Percentiles rank a stretch among this genome's conserved stretches.
Conservation (phyloP, 2,329 filamentous ascomycete species). For the Neoarthrinium moseri region DNA sequence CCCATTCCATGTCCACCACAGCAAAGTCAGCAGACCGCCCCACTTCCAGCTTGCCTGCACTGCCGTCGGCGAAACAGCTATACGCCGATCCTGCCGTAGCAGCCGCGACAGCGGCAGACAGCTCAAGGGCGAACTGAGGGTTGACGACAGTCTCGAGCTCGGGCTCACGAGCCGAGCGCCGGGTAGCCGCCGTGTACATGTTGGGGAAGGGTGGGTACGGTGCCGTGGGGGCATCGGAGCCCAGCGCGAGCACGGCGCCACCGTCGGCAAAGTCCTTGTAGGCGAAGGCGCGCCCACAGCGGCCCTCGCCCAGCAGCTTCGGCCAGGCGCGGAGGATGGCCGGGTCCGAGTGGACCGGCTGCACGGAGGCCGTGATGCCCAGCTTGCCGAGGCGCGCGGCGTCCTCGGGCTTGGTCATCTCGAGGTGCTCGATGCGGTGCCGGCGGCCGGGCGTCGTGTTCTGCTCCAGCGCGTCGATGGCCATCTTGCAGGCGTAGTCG, state of each 20-base stretch:
- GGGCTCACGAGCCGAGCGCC: constrained; percentile 39
- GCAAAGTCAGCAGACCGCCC: constrained; percentile 47
- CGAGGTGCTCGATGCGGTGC: constrained; percentile 65
- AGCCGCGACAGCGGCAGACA: constrained; percentile 38
- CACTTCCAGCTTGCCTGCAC: constrained; percentile 40
- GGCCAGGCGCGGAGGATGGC: constrained; percentile 63
- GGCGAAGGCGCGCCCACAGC: constrained; percentile 60
- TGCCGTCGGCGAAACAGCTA: constrained; percentile 40
- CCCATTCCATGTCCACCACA: constrained; percentile 41
- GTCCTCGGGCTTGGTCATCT: constrained; percentile 55
- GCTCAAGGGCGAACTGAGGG: constrained; percentile 36
- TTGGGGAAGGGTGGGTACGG: constrained; percentile 41
- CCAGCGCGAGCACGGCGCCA: constrained; percentile 42
- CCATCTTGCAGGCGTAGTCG: constrained; percentile 55
- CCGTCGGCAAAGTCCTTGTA: constrained; percentile 58
- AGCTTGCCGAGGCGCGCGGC: constrained; percentile 54
- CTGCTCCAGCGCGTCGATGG: constrained; percentile 53
- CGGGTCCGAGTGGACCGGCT: constrained; percentile 59
- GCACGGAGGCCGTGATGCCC: constrained; percentile 60
- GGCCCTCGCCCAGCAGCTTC: constrained; percentile 49
- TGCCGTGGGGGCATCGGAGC: constrained; percentile 45
- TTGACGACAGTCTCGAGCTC: constrained; percentile 34
- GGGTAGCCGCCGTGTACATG: constrained; percentile 44
- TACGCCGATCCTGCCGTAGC: constrained; percentile 42
- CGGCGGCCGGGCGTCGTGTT: constrained; percentile 42